Conservation (phyloP, 176 grass and related monocot species). For the Carex littledalei region DNA sequence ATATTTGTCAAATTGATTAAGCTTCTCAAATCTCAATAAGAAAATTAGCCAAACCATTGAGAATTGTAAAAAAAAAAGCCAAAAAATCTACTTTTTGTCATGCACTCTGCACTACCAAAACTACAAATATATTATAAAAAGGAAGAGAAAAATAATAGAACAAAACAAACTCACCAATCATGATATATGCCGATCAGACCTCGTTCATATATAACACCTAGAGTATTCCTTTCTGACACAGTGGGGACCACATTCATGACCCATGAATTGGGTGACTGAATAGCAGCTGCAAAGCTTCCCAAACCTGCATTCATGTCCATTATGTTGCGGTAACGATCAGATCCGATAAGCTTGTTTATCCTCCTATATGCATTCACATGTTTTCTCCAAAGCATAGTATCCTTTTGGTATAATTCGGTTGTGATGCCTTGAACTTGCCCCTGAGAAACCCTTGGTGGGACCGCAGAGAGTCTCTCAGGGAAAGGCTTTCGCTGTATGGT, state of each 20-base stretch:
- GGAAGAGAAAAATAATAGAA: background rate
- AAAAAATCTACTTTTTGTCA: background rate
- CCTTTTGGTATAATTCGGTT: conserved; percentile 45
- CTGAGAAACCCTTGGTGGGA: conserved; percentile 60
- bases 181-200: conserved; percentile 90
- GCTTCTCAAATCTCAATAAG: background rate
- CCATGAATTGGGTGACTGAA: conserved; percentile 55
- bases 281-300: conserved; percentile 67
- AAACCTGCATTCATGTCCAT: conserved; percentile 97
- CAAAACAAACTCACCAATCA: conserved; percentile 57
- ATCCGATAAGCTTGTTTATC: conserved; percentile 68
- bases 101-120: background rate
- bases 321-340: conserved; percentile 67
- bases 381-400: conserved; percentile 69
- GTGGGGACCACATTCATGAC: conserved; percentile 89
- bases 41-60: conserved; percentile 8
- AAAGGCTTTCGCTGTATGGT: conserved; percentile 37
- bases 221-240: conserved; percentile 41
- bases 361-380: conserved; percentile 69
- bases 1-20: background rate
- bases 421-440: conserved; percentile 40
- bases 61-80: background rate
- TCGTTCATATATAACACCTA: conserved; percentile 75
- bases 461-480: conserved; percentile 49
- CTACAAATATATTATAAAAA: background rate